Evolutionary conservation across 2,329 filamentous ascomycete species (phyloP).

Genomic region (Claviceps citrina): DNA sequence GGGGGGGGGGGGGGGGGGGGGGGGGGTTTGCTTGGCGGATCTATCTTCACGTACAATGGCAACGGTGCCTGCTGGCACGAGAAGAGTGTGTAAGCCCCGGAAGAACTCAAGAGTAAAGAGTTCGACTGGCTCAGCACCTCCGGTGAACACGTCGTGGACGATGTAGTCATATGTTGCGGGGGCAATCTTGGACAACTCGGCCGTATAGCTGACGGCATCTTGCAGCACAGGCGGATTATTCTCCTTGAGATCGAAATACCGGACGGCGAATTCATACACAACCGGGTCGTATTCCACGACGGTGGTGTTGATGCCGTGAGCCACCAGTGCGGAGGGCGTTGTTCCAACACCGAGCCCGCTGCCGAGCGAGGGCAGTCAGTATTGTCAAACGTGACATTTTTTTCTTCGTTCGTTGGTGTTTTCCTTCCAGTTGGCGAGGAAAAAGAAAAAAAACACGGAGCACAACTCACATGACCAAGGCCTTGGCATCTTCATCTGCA

Average conservation of each 20-base stretch:
- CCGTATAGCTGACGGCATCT: slow-evolving; percentile 62
- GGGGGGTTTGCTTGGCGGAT: too few relatives aligned
- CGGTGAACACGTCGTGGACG: slow-evolving; percentile 94
- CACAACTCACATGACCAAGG: slow-evolving; percentile 62
- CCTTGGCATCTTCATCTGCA: slow-evolving; percentile 53
- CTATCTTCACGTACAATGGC: slow-evolving; percentile 58
- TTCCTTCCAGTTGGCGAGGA: background rate
- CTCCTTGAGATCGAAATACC: slow-evolving; percentile 65
- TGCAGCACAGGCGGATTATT: slow-evolving; percentile 69
- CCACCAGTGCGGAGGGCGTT: slow-evolving; percentile 69
- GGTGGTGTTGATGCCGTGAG: slow-evolving; percentile 81
- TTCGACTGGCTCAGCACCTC: slow-evolving; percentile 75
- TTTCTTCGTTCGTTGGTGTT: background rate
- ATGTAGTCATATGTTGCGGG: slow-evolving; percentile 67
- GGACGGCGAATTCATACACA: slow-evolving; percentile 66
- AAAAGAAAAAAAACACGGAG: too few relatives aligned
- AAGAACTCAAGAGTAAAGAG: slow-evolving; percentile 85
- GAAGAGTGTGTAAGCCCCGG: slow-evolving; percentile 48
- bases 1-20: background rate
- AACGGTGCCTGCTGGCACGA: slow-evolving; percentile 67
- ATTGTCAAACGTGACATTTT: too few relatives aligned
- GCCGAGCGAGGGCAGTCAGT: background rate
- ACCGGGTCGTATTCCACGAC: slow-evolving; percentile 89
- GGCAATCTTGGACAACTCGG: slow-evolving; percentile 25
- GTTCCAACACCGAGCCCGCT: slow-evolving; percentile 88